Percentiles rank a stretch among this genome's conserved stretches.
phyloP scores from a whole-genome alignment of 148 eudicot species.

The Silene conica region DNA sequence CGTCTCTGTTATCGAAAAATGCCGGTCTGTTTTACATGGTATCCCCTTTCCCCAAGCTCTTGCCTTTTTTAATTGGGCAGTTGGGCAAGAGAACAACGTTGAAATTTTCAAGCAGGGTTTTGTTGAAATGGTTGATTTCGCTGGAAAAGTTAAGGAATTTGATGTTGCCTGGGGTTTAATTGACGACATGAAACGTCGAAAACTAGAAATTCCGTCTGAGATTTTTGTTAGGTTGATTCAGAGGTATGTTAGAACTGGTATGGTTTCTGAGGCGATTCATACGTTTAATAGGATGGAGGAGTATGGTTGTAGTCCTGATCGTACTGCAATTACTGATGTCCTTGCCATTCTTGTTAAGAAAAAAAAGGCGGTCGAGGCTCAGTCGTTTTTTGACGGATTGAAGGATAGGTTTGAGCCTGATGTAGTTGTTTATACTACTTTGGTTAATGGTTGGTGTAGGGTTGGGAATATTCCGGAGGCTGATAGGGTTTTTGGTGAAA shows the following conservation, averaged over 20 bases:
- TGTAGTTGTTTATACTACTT: slow-evolving; percentile 67
- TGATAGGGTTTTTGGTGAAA: slow-evolving; percentile 69
- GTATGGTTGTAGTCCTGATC: slow-evolving; percentile 59
- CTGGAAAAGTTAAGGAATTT: slow-evolving; percentile 66
- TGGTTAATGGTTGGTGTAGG: slow-evolving; percentile 84
- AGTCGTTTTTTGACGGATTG: slow-evolving; percentile 64
- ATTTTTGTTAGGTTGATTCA: slow-evolving; percentile 51
- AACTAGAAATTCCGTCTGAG: slow-evolving; percentile 33
- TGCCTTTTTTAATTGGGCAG: slow-evolving; percentile 82
- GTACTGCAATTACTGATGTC: slow-evolving; percentile 43
- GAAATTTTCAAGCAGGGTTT: slow-evolving; percentile 26
- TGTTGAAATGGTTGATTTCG: slow-evolving; percentile 65
- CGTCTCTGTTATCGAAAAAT: slow-evolving; percentile 44
- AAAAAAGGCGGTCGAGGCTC: slow-evolving; percentile 64
- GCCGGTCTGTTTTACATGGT: slow-evolving; percentile 59
- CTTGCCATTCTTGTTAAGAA: slow-evolving; percentile 62
- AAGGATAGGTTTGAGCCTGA: slow-evolving; percentile 59
- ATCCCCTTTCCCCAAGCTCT: slow-evolving; percentile 67
- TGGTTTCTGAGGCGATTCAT: slow-evolving; percentile 64
- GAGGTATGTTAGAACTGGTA: slow-evolving; percentile 70
- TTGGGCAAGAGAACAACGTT: not conserved
- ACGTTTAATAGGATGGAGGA: slow-evolving; percentile 85
- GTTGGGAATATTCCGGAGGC: slow-evolving; percentile 67
- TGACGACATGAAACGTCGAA: slow-evolving; percentile 49
- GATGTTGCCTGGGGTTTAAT: slow-evolving; percentile 74